A percentile compares a stretch with the other conserved stretches of the same genome.
These are phyloP conservation scores for Vanrija humicola DNA, from an alignment of 1,284 basidiomycete genomes.

Conservation along the genomic window DNA sequence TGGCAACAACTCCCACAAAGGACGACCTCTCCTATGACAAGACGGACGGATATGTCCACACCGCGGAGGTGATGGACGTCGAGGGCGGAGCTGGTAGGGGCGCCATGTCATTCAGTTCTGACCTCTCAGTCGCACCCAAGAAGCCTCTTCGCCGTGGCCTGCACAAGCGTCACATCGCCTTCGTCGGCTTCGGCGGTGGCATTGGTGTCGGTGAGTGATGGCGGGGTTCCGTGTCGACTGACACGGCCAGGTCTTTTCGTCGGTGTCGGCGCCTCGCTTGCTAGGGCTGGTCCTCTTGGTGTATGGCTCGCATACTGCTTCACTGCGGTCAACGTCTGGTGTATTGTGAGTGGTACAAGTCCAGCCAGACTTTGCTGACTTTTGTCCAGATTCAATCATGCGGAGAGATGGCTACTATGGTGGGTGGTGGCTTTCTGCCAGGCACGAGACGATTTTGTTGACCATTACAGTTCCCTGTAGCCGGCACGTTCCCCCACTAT, in stretches of 20 bases:
- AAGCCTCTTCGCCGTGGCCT: not conserved
- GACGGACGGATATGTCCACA: no score
- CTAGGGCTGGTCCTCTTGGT: slow-evolving; percentile 52
- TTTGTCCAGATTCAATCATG: slow-evolving; percentile 35
- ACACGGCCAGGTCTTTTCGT: slow-evolving; percentile 50
- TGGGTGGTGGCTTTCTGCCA: no score
- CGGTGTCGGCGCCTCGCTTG: slow-evolving; percentile 52
- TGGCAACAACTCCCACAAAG: no score
- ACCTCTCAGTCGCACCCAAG: no score
- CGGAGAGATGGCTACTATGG: slow-evolving; percentile 50
- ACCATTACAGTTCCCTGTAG: slow-evolving; percentile 27
- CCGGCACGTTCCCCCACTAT: slow-evolving; percentile 48
- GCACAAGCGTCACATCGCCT: slow-evolving; percentile 8
- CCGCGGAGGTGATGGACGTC: no score
- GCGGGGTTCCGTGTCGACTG: not conserved
- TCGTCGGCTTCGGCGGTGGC: slow-evolving; percentile 13
- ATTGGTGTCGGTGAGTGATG: slow-evolving; percentile 3
- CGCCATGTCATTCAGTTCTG: no score
- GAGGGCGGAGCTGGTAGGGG: no score
- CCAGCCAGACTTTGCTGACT: no score
- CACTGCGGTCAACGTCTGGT: slow-evolving; percentile 43
- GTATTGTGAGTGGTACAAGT: slow-evolving; percentile 4
- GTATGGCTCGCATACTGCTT: slow-evolving; percentile 45
- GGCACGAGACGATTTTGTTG: no score
- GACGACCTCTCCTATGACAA: no score